A percentile compares a stretch with the other conserved stretches of the same genome.
Evolutionary conservation across 176 grass and related monocot genomes (phyloP).

Genomic region (Hyparrhenia diplandra): DNA sequence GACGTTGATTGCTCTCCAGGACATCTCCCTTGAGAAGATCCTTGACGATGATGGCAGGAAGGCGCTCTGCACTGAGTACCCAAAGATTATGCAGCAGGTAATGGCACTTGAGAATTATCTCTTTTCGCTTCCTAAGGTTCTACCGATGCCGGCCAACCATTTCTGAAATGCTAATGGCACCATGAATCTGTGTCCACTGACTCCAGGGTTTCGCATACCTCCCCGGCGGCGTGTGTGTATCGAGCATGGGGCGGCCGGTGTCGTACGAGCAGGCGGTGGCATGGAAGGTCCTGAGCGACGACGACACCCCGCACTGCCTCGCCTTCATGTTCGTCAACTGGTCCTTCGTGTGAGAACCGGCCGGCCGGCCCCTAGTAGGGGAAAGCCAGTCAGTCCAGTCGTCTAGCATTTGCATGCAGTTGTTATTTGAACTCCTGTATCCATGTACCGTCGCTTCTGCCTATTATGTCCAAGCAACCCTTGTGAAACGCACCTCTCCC

Average conservation of each 20-base stretch:
- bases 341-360: slow-evolving; percentile 65
- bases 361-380: not conserved
- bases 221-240: slow-evolving; percentile 71
- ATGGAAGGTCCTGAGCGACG: slow-evolving; percentile 89
- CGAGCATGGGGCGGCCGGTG: slow-evolving; percentile 89
- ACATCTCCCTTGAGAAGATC: slow-evolving; percentile 83
- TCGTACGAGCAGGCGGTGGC: slow-evolving; percentile 80
- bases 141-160: not conserved
- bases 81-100: slow-evolving; percentile 95
- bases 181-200: not conserved
- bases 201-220: slow-evolving; percentile 78
- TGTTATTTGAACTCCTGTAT: not conserved
- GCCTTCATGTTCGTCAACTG: slow-evolving; percentile 97
- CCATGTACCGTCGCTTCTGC: slow-evolving; percentile 15
- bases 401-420: not conserved
- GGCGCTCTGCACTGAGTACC: slow-evolving; percentile 76
- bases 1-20: slow-evolving; percentile 80
- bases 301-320: slow-evolving; percentile 75
- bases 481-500: not conserved
- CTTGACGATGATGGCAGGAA: slow-evolving; percentile 79
- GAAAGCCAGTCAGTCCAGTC: too few relatives aligned
- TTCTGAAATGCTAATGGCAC: not conserved
- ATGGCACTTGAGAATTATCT: not conserved
- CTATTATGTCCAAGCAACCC: not conserved
- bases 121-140: not conserved